These are phyloP conservation scores for Penicillium fuscoglaucum DNA, from an alignment of 2,329 filamentous ascomycete species.

Conservation along the genomic window DNA sequence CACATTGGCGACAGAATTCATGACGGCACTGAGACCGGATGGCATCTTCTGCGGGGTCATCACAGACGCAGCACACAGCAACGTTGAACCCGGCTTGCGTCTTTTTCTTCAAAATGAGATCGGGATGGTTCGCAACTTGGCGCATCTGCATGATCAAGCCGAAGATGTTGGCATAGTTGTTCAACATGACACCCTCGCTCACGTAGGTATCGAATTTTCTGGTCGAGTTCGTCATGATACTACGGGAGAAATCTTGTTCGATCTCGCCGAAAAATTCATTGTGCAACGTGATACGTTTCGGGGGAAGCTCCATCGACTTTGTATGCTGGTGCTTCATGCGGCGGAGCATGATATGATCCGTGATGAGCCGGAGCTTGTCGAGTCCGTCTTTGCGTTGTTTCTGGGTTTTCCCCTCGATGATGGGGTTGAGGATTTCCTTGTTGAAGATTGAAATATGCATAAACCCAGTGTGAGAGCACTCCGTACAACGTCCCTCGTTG, in stretches of 20 bases:
- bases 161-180: slow-evolving; percentile 99
- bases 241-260: slow-evolving; percentile 91
- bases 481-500: slow-evolving; percentile 66
- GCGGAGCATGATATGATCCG: slow-evolving; percentile 91
- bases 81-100: slow-evolving; percentile 84
- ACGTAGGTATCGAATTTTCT: slow-evolving; percentile 96
- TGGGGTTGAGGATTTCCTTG: slow-evolving; percentile 87
- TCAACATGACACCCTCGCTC: slow-evolving; percentile 85
- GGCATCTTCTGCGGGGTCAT: slow-evolving; percentile 92
- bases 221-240: slow-evolving; percentile 89
- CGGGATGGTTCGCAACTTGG: slow-evolving; percentile 94
- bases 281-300: slow-evolving; percentile 89
- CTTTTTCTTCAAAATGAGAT: slow-evolving; percentile 87
- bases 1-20: slow-evolving; percentile 83
- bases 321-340: slow-evolving; percentile 93
- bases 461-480: slow-evolving; percentile 66
- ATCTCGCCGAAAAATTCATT: slow-evolving; percentile 96
- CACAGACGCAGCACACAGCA: slow-evolving; percentile 89
- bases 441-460: slow-evolving; percentile 83
- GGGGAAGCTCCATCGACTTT: slow-evolving; percentile 91
- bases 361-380: slow-evolving; percentile 79
- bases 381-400: slow-evolving; percentile 68
- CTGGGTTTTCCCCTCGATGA: slow-evolving; percentile 57
- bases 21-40: slow-evolving; percentile 90
- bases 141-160: slow-evolving; percentile 99